Conservation (phyloP, 2,329 filamentous ascomycete genomes). For the Beauveria sp. region DNA sequence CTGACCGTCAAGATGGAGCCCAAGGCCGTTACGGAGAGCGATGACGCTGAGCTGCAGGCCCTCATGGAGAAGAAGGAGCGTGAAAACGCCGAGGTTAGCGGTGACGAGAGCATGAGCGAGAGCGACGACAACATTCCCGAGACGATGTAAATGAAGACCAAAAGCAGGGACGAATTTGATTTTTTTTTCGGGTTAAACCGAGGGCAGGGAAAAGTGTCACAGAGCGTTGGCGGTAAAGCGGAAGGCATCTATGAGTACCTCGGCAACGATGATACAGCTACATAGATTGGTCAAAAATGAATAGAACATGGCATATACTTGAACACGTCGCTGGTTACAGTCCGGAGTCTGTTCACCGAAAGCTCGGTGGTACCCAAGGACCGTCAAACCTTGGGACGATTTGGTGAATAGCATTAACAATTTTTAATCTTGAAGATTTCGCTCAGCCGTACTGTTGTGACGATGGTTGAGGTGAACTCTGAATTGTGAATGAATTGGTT, state of each 20-base stretch:
- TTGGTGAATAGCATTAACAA: no score
- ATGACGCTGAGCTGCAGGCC: conserved; percentile 92
- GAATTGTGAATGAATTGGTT: neutral
- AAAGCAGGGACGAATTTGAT: neutral
- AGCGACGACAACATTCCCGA: conserved; percentile 71
- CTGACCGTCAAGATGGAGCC: conserved; percentile 96
- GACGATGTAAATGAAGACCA: conserved; percentile 25
- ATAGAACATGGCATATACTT: conserved; percentile 6
- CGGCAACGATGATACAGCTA: conserved; percentile 1
- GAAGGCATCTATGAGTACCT: conserved; percentile 4
- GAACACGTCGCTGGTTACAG: neutral
- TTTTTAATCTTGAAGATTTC: no score
- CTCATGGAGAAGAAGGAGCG: conserved; percentile 98
- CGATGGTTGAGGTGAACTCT: no score
- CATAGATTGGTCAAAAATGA: conserved; percentile 7
- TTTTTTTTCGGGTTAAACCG: conserved; percentile 7
- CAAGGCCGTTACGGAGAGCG: conserved; percentile 97
- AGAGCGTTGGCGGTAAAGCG: neutral
- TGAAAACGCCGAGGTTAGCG: conserved; percentile 96
- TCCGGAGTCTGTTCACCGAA: no score
- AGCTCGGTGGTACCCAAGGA: no score
- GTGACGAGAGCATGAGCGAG: conserved; percentile 92
- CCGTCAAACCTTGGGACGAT: no score
- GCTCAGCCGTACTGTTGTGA: neutral
- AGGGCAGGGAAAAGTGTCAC: neutral